Percentiles rank a stretch among this genome's conserved stretches.
These are phyloP conservation scores for Hypocreales sp. DNA, from an alignment of 2,329 filamentous ascomycete species.

Conservation along the genomic window DNA sequence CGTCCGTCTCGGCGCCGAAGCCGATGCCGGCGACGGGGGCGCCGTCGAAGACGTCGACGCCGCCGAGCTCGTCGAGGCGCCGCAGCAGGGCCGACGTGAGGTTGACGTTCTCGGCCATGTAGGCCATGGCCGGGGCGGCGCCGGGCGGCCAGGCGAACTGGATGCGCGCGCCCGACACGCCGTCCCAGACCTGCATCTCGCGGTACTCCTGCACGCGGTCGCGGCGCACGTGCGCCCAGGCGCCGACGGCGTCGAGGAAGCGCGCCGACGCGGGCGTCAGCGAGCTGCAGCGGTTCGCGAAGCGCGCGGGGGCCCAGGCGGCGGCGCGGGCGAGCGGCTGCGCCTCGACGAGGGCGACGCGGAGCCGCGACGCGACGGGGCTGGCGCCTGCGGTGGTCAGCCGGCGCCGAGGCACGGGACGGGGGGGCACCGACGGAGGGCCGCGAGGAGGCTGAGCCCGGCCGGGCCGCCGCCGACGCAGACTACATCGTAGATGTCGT, in stretches of 20 bases:
- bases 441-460: constrained; percentile 67
- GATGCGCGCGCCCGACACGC: constrained; percentile 72
- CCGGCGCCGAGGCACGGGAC: not conserved
- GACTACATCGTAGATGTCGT: constrained; percentile 83
- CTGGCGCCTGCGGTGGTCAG: constrained; percentile 47
- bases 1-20: constrained; percentile 52
- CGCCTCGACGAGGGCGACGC: constrained; percentile 77
- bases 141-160: constrained; percentile 62
- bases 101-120: constrained; percentile 94
- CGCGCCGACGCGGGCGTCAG: constrained; percentile 77
- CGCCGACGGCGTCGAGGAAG: constrained; percentile 71
- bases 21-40: constrained; percentile 68
- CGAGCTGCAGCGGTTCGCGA: constrained; percentile 91
- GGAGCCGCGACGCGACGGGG: constrained; percentile 58
- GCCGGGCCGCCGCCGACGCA: constrained; percentile 83
- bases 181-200: constrained; percentile 98
- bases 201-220: constrained; percentile 74
- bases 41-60: constrained; percentile 57
- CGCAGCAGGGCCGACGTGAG: constrained; percentile 63
- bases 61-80: constrained; percentile 53
- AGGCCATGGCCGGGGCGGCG: constrained; percentile 54
- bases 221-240: constrained; percentile 62
- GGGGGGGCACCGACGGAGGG: constrained; percentile 42
- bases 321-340: constrained; percentile 63
- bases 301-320: constrained; percentile 50